phyloP scores from a whole-genome alignment of 768 basidiomycete genomes.

The Lentinula guzmanii region DNA sequence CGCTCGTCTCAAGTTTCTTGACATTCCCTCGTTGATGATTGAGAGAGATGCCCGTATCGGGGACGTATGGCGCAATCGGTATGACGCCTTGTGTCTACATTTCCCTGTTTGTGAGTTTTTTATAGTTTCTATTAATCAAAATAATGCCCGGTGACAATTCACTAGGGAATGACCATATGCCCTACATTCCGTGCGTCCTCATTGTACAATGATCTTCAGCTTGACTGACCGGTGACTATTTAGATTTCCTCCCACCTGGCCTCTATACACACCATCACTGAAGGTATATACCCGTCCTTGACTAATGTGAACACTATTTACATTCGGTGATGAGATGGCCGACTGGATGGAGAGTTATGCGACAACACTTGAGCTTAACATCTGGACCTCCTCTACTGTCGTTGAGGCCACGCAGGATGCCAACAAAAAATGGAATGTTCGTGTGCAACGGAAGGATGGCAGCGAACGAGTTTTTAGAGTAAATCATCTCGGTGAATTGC shows the following conservation, averaged over 20 bases:
- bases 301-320: background rate
- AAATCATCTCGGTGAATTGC: slow-evolving; percentile 19
- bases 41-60: slow-evolving; percentile 52
- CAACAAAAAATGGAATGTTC: slow-evolving; percentile 25
- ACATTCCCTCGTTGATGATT: slow-evolving; percentile 47
- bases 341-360: slow-evolving; percentile 48
- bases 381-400: slow-evolving; percentile 36
- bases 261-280: slow-evolving; percentile 29
- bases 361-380: slow-evolving; percentile 38
- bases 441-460: slow-evolving; percentile 13
- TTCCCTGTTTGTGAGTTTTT: slow-evolving; percentile 21
- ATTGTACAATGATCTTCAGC: background rate
- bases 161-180: slow-evolving; percentile 34
- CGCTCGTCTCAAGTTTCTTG: slow-evolving; percentile 56
- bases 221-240: background rate
- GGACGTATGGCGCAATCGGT: slow-evolving; percentile 43
- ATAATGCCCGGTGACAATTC: background rate
- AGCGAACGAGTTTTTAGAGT: slow-evolving; percentile 16
- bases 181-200: slow-evolving; percentile 24
- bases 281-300: slow-evolving; percentile 21
- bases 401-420: slow-evolving; percentile 19
- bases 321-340: slow-evolving; percentile 26
- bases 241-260: slow-evolving; percentile 36
- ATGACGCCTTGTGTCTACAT: slow-evolving; percentile 37
- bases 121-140: background rate